Evolutionary conservation across 108 stramenopile species (phyloP), one percentile per base, ranked within the genome.

Genomic region (Discostella pseudostelligera): DNA sequence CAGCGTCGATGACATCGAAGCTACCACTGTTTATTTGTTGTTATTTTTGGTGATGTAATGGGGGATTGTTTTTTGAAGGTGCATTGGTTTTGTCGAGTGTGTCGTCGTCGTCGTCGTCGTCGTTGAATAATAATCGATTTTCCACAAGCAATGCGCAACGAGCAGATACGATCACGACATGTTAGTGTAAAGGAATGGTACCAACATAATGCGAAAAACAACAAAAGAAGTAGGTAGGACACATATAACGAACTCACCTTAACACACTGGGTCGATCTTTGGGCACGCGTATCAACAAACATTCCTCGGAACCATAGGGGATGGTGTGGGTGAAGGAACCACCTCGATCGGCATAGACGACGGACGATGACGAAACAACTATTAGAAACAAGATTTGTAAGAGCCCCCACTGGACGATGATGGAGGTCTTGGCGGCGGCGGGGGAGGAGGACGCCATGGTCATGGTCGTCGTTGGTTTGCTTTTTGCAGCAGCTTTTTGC

Each of bases 251-350:
- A n/a, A 63, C 62, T 62, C 54, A 71, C 70, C 70, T 62, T 0
- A 71, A 43, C 19, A 62, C 19, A 55, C 67, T 66, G 28, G 55
- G 54, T 49, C 26, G n/a, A 35, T 68, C 67, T 25, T 28, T 0
- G 14, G 78, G 78, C 11, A 74, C 46, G n/a, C 72, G 67, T 16
- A 79, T 79, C 28, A 69, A 11, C 0, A 79, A 44, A 39, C 78
- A 79, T 49, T 74, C 78, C 39, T 79, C 78, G 7, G 16, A 35
- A 50, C 72, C 78, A 37, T 69, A 71, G 37, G 45, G 56, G 32
- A 79, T 50, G 49, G 66, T 63, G 49, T 74, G 67, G 11, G 78
- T 66, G 46, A 48, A 64, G 12, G 64, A 73, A 13, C 66, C 66
- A 16, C 32, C 32, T 4, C 4, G 32, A 32, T 67, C 66, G 21